Base-by-base conservation (phyloP, 1,284 basidiomycete species). In the Dichomitus squalens region DNA sequence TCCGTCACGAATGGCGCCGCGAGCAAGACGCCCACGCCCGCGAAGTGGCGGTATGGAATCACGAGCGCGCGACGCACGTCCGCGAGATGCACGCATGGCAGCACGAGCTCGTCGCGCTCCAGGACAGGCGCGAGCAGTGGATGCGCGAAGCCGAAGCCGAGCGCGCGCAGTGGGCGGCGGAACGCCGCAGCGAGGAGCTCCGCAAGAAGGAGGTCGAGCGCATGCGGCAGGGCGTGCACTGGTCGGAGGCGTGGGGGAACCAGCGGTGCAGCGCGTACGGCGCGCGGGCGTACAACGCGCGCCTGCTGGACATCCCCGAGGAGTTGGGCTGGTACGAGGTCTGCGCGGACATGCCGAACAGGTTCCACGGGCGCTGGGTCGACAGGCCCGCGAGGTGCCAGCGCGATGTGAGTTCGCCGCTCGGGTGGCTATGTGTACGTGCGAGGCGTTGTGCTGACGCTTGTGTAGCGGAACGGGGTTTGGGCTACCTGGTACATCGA, bases 401-500 rank as follows among this genome's bases (percentile, higher is more conserved):
- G 51, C 51, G 51, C 39, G 46, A 53, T 47, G 55, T 62, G 46
- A 55, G 57, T 51, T 7, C 12, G 3, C n/a, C n/a, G n/a, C 31
- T 16, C 20, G 34, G 47, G 20, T 9, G 38, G 4, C 25, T 20
- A 2, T 36, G 7, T 41, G 25, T 7, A 36, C 9, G 1, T 20
- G 4, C 20, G 29, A n/a, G 23, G 8, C 16, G 33, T 25, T 31
- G 18, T 25, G 11, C 36, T 31, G 25, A 36, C 23, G 16, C n/a
- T 9, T 21, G 40, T 46, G 11, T 38, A 46, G 40, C 7, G 31
- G 51, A 16, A 39, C 35, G 41, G 53, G 2, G 52, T 66, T 16
- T 56, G 58, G n/a, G 68, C 63, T 1, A 56, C 57, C 21, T 70
- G 68, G 66, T 51, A 55, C 20, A 47, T 71, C 20, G 56, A 59